Base-by-base conservation (phyloP, 768 basidiomycete genomes). In the Pholiota molesta region DNA sequence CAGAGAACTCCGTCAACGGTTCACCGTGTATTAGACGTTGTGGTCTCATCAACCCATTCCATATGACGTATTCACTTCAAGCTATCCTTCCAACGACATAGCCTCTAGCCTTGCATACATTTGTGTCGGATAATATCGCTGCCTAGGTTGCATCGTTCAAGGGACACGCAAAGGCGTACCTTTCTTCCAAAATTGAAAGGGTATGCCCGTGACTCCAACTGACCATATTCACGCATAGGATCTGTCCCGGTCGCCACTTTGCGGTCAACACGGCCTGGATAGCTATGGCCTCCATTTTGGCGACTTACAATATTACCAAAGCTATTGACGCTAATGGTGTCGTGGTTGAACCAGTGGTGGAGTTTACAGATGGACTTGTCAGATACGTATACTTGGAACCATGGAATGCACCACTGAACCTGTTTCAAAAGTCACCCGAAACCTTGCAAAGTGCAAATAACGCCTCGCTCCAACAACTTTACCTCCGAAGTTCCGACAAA, bases 161-260 rank as follows among this genome's bases (percentile, higher is more conserved):
- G n/a, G 35, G 35, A 35, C 35, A 5, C 35, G 13, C 35, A 10
- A 35, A 35, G 29, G 35, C 35, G 13, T 35, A 35, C 35, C 9
- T 5, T 35, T 35, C 10, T 35, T 4, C 35, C 9, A n/a, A 35
- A 35, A 9, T 35, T 35, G 9, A 35, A 35, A 35, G 13, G 13
- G 35, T 35, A 10, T 35, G 29, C 29, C 29, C 29, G 29, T 29
- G 29, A 3, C 29, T n/a, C n/a, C n/a, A n/a, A n/a, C n/a, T 5
- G 19, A 39, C 13, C 26, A 9, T 56, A 29, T 19, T 14, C 14
- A 13, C 13, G 19, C 21, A 16, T 47, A 77, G 74, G 2, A 74
- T 77, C 10, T 75, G 73, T 55, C 78, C 77, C 13, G 79, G 80
- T 9, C 72, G 77, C 5, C 71, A 76, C 59, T 63, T 79, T 19